Base-by-base conservation (phyloP, 1,139 yeast genomes). In the Diutina neorugosa region DNA sequence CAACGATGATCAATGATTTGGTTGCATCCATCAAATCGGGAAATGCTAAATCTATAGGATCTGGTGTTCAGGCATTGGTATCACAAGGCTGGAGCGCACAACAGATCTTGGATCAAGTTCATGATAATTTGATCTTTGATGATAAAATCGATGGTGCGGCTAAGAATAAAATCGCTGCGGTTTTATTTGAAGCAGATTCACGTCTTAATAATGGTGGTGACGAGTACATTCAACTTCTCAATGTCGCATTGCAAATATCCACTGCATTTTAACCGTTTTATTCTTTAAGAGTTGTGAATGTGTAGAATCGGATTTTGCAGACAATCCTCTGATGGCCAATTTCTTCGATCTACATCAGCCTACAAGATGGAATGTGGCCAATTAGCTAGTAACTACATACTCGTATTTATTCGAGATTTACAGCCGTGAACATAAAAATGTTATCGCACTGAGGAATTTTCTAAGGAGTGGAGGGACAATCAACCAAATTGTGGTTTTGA, bases 31-130 rank as follows among this genome's bases (percentile, higher is more conserved):
- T 77, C 54, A 66, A 72, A 51, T 59, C 73, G 0, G 76, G 74
- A 56, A 65, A 78, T 56, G 62, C 61, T 1, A 52, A 55, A 19
- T 48, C 57, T 1, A 73, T 89, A 21, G 72, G 80, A 41, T 55
- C 62, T 0, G 69, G 72, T 21, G 82, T 87, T 7, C 77, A 78
- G 44, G 75, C 76, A 14, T 68, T 86, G 6, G 75, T 86, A 18
- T 71, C 80, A 49, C 82, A 82, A 56, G 98, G 98, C 1, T 93
- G 93, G 85, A 85, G 95, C 62, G 96, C 89, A 0, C 80, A 86
- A 20, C 91, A 90, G 56, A 72, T 93, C 16, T 68, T 90, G 3
- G 80, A 79, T 57, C 96, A 93, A 64, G 64, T 93, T 42, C 98
- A 93, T 62, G 95, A 90, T 59, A 70, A 67, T 55, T 74, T 87